Evolutionary conservation across 2,329 filamentous ascomycete species (phyloP), one percentile per base, ranked within the genome.

Genomic region (Penicillium sclerotiorum): DNA sequence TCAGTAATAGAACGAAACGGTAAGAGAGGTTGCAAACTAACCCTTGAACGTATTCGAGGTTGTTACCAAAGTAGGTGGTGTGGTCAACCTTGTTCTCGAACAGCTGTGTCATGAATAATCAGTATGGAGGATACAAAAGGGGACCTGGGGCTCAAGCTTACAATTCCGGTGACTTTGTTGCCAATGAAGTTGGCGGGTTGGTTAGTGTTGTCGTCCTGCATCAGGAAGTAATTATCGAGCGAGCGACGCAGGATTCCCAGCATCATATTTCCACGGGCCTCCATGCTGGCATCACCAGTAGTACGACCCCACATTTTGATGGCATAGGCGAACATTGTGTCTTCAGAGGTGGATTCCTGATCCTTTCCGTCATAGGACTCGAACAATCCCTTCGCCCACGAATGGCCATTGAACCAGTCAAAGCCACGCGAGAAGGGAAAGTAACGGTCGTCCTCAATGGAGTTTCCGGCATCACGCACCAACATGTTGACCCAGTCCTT

Each of bases 21-120:
- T 13, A 35, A 12, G 4, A 12, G 60, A 21, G 17, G 60, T 56
- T 20, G 18, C 1, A n/a, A 15, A 8, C 65, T 46, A 63, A 75
- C 74, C 80, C 83, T 66, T 85, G 78, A 53, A 95, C 81, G 60
- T 84, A 89, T 70, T 93, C 87, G 11, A 83, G 80, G 49, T 86
- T 83, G 43, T 75, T 69, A 38, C 90, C 89, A 63, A 96, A 96
- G 73, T 90, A 96, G 1, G 93, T 96, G 3, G 88, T 87, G 71
- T 96, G 90, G 68, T 97, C 90, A 46, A 91, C 81, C 73, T 97
- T 97, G 77, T 96, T 96, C 73, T 97, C 93, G 63, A 96, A 97
- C 8, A 95, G 68, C 73, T 77, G 47, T 36, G 5, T 27, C 13
- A 27, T 17, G 12, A 18, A 17, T 5, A 20, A 32, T 21, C 20